Conservation (phyloP, 202 grass and related monocot genomes). For the Elaeis oleifera region DNA sequence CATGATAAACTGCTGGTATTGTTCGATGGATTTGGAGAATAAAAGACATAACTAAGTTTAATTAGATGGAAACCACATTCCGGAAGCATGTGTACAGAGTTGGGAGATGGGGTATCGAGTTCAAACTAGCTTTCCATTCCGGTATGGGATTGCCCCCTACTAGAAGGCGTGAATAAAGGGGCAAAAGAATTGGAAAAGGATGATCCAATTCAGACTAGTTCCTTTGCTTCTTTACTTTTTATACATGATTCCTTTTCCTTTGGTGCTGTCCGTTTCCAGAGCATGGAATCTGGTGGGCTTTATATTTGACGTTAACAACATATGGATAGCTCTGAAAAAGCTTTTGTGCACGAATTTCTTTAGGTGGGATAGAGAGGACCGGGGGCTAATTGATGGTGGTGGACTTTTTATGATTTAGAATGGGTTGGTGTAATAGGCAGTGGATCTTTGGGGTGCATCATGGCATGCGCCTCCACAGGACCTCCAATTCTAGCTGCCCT, state of each 20-base stretch:
- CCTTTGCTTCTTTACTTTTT: background rate
- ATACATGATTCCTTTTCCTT: background rate
- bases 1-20: too few species aligned
- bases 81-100: too few species aligned
- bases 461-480: slow-evolving; percentile 3
- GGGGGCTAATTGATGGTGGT: background rate
- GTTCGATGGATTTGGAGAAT: too few species aligned
- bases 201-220: background rate
- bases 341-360: too few species aligned
- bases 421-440: background rate
- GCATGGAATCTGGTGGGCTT: too few species aligned
- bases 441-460: background rate
- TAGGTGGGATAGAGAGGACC: background rate
- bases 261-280: too few species aligned
- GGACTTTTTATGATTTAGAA: too few species aligned
- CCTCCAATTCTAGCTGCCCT: background rate
- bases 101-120: background rate
- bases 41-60: too few species aligned
- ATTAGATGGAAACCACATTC: too few species aligned
- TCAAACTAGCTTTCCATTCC: background rate
- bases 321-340: too few species aligned
- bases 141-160: background rate
- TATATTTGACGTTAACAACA: too few species aligned
- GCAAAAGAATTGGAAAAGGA: background rate
- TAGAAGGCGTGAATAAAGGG: background rate